Evolutionary conservation across 2,329 filamentous ascomycete species (phyloP).

Genomic region (Penicillium sp.): DNA sequence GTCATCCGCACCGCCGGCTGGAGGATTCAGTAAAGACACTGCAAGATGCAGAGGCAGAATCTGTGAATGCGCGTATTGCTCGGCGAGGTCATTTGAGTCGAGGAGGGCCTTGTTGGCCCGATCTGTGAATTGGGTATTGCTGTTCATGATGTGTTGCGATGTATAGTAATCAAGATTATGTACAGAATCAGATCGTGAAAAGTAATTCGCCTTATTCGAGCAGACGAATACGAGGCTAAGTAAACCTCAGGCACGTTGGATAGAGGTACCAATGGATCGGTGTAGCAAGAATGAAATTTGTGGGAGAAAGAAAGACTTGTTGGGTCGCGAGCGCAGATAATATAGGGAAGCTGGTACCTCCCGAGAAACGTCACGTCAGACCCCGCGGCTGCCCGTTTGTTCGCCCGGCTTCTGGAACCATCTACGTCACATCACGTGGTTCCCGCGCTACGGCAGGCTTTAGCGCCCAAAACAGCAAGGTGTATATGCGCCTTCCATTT

Average conservation of each 20-base stretch:
- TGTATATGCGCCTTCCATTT: too few species aligned
- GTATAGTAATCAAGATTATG: neutral
- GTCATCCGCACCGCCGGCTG: slow-evolving; percentile 36
- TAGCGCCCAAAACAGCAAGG: too few species aligned
- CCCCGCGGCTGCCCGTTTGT: slow-evolving; percentile 12
- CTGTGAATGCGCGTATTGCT: slow-evolving; percentile 88
- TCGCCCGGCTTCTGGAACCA: slow-evolving; percentile 14
- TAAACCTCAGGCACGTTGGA: neutral
- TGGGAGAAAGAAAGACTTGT: neutral
- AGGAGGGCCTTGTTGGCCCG: slow-evolving; percentile 83
- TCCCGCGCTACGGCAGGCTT: too few species aligned
- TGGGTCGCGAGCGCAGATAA: neutral
- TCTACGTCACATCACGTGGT: slow-evolving; percentile 16
- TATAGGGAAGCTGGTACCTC: slow-evolving; percentile 8
- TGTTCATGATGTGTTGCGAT: slow-evolving; percentile 34
- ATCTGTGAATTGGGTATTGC: slow-evolving; percentile 73
- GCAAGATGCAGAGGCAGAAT: slow-evolving; percentile 87
- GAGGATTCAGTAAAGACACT: slow-evolving; percentile 48
- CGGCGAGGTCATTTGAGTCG: slow-evolving; percentile 81
- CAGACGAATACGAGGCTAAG: neutral
- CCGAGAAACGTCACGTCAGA: neutral
- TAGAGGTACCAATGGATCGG: neutral
- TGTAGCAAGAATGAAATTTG: neutral
- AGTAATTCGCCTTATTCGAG: neutral
- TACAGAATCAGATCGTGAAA: neutral